Conservation (phyloP, 2,329 filamentous ascomycete species). For the Chrysoporthe cubensis region DNA sequence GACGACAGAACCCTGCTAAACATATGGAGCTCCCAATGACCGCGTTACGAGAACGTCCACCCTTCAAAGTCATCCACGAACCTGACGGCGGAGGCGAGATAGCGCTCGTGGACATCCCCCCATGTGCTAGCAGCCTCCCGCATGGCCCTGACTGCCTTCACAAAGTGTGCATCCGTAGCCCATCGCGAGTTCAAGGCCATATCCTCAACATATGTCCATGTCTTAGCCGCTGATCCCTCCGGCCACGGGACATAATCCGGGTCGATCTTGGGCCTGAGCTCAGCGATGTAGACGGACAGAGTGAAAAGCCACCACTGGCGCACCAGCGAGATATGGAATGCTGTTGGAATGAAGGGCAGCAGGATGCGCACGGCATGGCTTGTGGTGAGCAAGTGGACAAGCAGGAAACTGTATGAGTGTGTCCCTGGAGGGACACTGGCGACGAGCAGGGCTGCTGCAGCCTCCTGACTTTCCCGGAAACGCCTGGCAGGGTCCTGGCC, state of each 20-base stretch:
- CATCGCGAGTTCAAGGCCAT: conserved; percentile 71
- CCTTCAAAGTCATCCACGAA: conserved; percentile 75
- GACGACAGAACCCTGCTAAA: background rate
- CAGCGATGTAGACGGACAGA: conserved; percentile 75
- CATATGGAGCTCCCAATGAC: background rate
- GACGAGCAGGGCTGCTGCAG: conserved; percentile 64
- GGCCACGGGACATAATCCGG: conserved; percentile 59
- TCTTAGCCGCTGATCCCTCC: conserved; percentile 63
- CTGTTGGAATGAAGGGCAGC: conserved; percentile 73
- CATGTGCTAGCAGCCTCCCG: conserved; percentile 75
- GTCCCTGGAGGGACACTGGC: conserved; percentile 60
- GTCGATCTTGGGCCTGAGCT: conserved; percentile 73
- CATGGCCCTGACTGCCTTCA: conserved; percentile 79
- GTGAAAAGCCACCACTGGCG: conserved; percentile 90
- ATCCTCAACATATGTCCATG: conserved; percentile 78
- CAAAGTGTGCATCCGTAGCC: conserved; percentile 77
- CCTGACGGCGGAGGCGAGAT: conserved; percentile 69
- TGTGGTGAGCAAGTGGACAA: conserved; percentile 80
- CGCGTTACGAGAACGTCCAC: conserved; percentile 54
- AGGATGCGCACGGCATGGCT: conserved; percentile 89
- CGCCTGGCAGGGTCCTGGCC: conserved; percentile 67
- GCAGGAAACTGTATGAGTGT: conserved; percentile 79
- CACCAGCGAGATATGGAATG: conserved; percentile 74
- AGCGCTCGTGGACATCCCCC: conserved; percentile 69
- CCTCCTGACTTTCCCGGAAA: conserved; percentile 73